Conservation (phyloP, 1,284 basidiomycete species). For the Moesziomyces sp. region DNA sequence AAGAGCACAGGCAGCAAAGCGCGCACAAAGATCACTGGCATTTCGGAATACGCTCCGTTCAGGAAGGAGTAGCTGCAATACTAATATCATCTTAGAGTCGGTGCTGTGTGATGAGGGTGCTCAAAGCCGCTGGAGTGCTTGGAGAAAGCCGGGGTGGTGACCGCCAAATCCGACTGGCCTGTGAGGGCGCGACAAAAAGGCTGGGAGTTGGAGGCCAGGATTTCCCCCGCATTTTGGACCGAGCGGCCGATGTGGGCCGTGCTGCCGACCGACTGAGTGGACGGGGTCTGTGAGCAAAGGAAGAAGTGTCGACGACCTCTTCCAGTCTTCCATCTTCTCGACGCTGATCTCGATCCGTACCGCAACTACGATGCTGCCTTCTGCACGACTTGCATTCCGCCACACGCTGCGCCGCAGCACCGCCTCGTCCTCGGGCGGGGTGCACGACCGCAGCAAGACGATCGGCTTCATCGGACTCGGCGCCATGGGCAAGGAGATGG, state of each 20-base stretch:
- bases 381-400: conserved; percentile 18
- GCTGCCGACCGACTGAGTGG: conserved; percentile 5
- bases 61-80: not conserved
- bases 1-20: conserved; percentile 27
- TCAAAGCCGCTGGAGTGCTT: not conserved
- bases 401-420: conserved; percentile 21
- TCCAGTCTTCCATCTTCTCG: not conserved
- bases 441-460: conserved; percentile 53
- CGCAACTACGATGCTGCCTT: conserved; percentile 22
- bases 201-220: not conserved
- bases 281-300: not conserved
- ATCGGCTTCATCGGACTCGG: conserved; percentile 65
- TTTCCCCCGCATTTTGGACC: conserved; percentile 16
- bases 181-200: not conserved
- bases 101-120: not conserved
- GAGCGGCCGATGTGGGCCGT: conserved; percentile 6
- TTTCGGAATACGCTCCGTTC: not conserved
- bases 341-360: not conserved
- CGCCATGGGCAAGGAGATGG: conserved; percentile 63
- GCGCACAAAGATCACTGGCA: conserved; percentile 12
- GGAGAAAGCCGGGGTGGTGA: not conserved
- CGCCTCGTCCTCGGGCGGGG: conserved; percentile 5
- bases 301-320: not conserved
- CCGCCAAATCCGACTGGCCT: conserved; percentile 27
- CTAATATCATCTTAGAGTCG: too few species aligned